phyloP scores from a whole-genome alignment of 2,329 filamentous ascomycete genomes.

The Fusarium sp. region DNA sequence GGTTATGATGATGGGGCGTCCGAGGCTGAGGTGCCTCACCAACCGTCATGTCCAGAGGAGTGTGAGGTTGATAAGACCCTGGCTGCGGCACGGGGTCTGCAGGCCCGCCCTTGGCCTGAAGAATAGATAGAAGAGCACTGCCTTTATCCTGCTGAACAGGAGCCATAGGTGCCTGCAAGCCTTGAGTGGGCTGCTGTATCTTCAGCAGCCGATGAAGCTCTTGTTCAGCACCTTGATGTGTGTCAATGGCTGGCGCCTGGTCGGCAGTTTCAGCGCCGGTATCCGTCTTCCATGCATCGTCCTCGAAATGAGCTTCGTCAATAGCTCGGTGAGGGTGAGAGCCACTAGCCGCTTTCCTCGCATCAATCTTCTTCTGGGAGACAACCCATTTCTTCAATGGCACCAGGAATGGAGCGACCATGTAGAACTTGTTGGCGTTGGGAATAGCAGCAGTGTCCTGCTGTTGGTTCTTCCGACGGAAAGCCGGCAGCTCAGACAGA shows the following conservation, averaged over 20 bases:
- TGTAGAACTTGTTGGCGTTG: constrained; percentile 92
- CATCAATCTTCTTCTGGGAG: constrained; percentile 82
- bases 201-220: constrained; percentile 67
- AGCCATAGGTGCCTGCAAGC: constrained; percentile 50
- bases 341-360: constrained; percentile 55
- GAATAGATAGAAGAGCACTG: constrained; percentile 63
- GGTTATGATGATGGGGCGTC: constrained; percentile 66
- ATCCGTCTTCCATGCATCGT: constrained; percentile 63
- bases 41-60: constrained; percentile 65
- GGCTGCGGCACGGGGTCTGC: constrained; percentile 25
- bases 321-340: constrained; percentile 54
- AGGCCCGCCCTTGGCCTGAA: constrained; percentile 52
- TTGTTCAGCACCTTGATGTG: constrained; percentile 61
- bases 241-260: constrained; percentile 55
- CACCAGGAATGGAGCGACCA: constrained; percentile 93
- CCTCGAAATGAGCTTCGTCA: constrained; percentile 70
- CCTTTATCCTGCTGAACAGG: constrained; percentile 56
- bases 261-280: constrained; percentile 43
- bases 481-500: constrained; percentile 85
- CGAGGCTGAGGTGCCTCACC: constrained; percentile 62
- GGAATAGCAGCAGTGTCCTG: constrained; percentile 65
- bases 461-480: constrained; percentile 73
- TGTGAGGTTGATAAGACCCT: constrained; percentile 53
- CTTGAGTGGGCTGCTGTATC: constrained; percentile 64
- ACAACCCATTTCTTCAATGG: constrained; percentile 90